phyloP scores from a whole-genome alignment of 805 yeast species.

The Lipomyces yamadae region DNA sequence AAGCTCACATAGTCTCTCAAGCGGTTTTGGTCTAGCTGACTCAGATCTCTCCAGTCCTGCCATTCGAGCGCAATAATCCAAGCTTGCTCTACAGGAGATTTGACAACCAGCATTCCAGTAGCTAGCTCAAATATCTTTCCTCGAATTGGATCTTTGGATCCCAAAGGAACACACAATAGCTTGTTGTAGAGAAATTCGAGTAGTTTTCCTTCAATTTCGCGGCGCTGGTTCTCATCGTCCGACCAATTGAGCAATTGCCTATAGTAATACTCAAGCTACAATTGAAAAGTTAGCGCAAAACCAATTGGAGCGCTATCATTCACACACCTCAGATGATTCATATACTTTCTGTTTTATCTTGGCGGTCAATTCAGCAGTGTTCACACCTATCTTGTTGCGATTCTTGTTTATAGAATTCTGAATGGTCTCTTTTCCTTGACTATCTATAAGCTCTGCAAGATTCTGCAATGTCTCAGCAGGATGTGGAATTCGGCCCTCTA shows the following conservation, averaged over 20 bases:
- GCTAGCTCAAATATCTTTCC: conserved; percentile 59
- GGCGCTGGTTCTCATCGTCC: conserved; percentile 66
- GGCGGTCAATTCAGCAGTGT: conserved; percentile 40
- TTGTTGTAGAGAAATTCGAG: conserved; percentile 62
- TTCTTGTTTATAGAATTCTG: conserved; percentile 38
- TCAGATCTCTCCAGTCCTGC: conserved; percentile 60
- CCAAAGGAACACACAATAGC: conserved; percentile 57
- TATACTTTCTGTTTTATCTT: conserved; percentile 55
- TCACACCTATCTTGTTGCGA: conserved; percentile 39
- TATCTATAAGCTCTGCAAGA: conserved; percentile 48
- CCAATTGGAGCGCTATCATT: neutral
- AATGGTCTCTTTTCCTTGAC: conserved; percentile 39
- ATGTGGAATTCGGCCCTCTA: conserved; percentile 43
- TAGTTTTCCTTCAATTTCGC: conserved; percentile 61
- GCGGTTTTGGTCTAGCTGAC: conserved; percentile 54
- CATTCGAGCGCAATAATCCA: conserved; percentile 81
- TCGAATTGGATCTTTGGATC: conserved; percentile 49
- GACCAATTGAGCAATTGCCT: conserved; percentile 60
- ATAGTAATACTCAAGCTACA: conserved; percentile 56
- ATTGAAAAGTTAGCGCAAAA: neutral
- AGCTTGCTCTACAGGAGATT: conserved; percentile 62
- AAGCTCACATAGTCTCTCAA: conserved; percentile 58
- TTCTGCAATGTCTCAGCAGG: conserved; percentile 39
- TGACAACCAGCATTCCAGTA: conserved; percentile 71
- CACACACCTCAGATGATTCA: conserved; percentile 48